A percentile compares a stretch with the other conserved stretches of the same genome.
phyloP scores from a whole-genome alignment of 2,329 filamentous ascomycete species.

The Cylindrodendrum hubeiense region DNA sequence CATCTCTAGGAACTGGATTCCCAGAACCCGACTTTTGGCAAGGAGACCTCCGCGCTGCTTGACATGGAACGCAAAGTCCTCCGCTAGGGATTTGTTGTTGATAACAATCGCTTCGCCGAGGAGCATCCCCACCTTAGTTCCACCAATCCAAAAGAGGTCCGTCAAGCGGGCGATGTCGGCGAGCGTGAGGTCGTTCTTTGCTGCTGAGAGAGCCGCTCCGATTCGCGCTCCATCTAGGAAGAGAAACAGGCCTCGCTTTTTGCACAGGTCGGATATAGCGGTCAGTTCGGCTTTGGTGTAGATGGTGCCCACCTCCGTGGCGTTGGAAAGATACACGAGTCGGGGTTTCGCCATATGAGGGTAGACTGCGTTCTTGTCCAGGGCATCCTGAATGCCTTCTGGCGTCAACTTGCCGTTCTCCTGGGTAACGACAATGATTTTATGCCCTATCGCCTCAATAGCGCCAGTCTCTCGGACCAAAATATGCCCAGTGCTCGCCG shows the following conservation, averaged over 20 bases:
- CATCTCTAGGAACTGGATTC: constrained; percentile 58
- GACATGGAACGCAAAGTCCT: constrained; percentile 63
- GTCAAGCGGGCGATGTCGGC: background rate
- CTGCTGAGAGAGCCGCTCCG: background rate
- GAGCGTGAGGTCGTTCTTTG: background rate
- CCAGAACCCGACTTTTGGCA: constrained; percentile 62
- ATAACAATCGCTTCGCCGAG: constrained; percentile 64
- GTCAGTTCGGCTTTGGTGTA: constrained; percentile 7
- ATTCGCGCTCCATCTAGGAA: background rate
- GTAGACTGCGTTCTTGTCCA: background rate
- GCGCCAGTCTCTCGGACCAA: too few species aligned
- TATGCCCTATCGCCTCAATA: background rate
- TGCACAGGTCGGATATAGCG: constrained; percentile 32
- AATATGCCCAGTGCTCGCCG: too few species aligned
- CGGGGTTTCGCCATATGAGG: background rate
- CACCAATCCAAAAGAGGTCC: constrained; percentile 61
- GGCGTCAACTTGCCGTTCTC: background rate
- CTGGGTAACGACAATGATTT: background rate
- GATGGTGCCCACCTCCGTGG: background rate
- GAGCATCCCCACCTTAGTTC: constrained; percentile 64
- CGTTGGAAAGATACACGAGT: background rate
- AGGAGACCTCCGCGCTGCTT: constrained; percentile 64
- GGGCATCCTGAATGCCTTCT: background rate
- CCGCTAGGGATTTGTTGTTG: constrained; percentile 54
- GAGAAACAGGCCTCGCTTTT: background rate